phyloP scores from a whole-genome alignment of 257 asterid species.

The Hygrophila difformis region DNA sequence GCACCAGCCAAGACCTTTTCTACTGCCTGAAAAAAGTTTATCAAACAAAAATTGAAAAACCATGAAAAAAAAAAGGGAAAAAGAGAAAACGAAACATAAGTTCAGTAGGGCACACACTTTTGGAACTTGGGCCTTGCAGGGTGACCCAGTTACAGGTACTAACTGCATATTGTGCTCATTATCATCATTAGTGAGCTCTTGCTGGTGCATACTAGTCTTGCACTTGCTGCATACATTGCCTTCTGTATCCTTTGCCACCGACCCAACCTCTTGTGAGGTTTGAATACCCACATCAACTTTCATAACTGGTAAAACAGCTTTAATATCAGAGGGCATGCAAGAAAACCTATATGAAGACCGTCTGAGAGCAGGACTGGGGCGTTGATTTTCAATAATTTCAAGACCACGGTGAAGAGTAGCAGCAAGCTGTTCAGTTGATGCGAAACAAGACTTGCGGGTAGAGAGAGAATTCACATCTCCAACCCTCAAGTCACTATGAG shows the following conservation, averaged over 20 bases:
- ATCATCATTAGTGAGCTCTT: constrained; percentile 27
- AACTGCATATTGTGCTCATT: constrained; percentile 70
- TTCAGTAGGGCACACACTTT: constrained; percentile 55
- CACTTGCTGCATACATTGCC: constrained; percentile 57
- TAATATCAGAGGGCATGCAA: constrained; percentile 51
- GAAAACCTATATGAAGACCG: constrained; percentile 75
- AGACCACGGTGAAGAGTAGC: constrained; percentile 86
- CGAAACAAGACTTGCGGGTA: constrained; percentile 36
- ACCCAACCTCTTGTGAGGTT: constrained; percentile 37
- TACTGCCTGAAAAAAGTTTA: constrained; percentile 69
- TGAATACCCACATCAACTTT: constrained; percentile 90
- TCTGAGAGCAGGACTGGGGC: constrained; percentile 55
- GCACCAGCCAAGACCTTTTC: constrained; percentile 97
- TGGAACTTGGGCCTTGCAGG: constrained; percentile 60
- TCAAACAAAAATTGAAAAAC: too few relatives aligned
- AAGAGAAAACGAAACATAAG: constrained; percentile 13
- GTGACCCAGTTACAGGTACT: constrained; percentile 52
- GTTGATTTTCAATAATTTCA: constrained; percentile 64
- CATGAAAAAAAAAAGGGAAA: constrained; percentile 24
- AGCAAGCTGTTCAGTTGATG: constrained; percentile 68
- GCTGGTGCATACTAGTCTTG: constrained; percentile 33
- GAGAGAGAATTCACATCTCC: constrained; percentile 36
- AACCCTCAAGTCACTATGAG: constrained; percentile 30
- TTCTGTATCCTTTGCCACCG: constrained; percentile 18
- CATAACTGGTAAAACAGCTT: constrained; percentile 37